Base-by-base conservation (phyloP, 1,284 basidiomycete species). In the Malassezia dermatis region DNA sequence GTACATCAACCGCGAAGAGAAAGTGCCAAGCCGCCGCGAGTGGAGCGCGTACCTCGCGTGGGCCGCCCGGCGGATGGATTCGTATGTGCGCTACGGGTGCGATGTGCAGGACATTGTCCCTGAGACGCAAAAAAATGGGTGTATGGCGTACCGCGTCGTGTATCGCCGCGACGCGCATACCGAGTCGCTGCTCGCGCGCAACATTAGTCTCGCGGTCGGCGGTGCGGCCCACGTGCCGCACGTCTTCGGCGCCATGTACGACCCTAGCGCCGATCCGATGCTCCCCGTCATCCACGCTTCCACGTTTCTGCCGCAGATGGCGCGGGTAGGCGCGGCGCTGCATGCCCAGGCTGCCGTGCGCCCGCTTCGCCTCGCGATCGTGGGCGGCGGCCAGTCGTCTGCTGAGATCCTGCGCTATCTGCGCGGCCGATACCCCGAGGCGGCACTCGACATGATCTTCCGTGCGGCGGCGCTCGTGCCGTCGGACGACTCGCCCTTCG, bases 11-110 rank as follows among this genome's bases (percentile, higher is more conserved):
- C 63, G 65, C 48, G 67, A 70, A 43, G 65, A 71, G 21, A 60
- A 57, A 27, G 62, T 71, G 8, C 71, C 71, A 23, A 66, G 63
- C 49, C 63, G 71, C 34, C 59, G 71, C 13, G 71, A 74, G 47
- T 74, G 71, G 71, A 71, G 66, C 40, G 67, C 69, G 11, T 74
- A 74, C 54, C 62, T 74, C 34, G 62, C 67, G 2, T 74, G 71
- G 70, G 66, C 66, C 27, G 69, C 71, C 4, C 53, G 51, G 23
- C 59, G 68, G 24, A 69, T 74, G 71, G 51, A 55, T 28, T 54
- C 66, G 13, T 59, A 53, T 17, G 66, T 66, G 10, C 59, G 56
- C 28, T 73, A 72, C 34, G 64, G 65, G 34, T 62, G 66, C 43
- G 56, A 62, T 26, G 68, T 73, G 11, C 19, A 64, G 17, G 59